phyloP scores from a whole-genome alignment of 208 protist species.

The Trypanosoma boissoni region DNA sequence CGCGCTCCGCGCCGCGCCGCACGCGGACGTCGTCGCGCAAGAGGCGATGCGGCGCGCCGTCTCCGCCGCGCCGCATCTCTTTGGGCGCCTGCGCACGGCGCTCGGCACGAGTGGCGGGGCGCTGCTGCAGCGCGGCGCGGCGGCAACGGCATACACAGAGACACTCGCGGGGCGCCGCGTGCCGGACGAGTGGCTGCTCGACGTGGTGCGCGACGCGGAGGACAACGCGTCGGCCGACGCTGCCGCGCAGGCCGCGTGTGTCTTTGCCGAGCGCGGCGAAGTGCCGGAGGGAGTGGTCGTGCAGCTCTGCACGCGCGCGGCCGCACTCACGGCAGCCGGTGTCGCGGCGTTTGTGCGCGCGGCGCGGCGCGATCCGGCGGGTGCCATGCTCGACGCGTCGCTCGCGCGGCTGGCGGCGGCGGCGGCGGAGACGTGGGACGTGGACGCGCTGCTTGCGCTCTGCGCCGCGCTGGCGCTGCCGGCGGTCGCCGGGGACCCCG shows the following conservation, averaged over 20 bases:
- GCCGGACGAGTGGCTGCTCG: slow-evolving; percentile 30
- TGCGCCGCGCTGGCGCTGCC: slow-evolving; percentile 24
- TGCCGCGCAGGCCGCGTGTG: slow-evolving; percentile 18
- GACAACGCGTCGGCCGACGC: slow-evolving; percentile 9
- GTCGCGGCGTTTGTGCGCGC: slow-evolving; percentile 36
- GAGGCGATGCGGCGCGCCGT: not conserved
- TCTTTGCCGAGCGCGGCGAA: slow-evolving; percentile 23
- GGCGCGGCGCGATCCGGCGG: slow-evolving; percentile 27
- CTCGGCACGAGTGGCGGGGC: no score
- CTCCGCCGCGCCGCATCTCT: not conserved
- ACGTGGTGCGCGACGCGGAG: slow-evolving; percentile 24
- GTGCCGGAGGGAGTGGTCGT: slow-evolving; percentile 27
- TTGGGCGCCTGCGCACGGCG: no score
- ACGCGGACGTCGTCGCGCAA: not conserved
- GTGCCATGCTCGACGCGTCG: no score
- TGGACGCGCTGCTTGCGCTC: slow-evolving; percentile 27
- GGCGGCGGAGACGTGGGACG: slow-evolving; percentile 19
- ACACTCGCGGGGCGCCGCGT: slow-evolving; percentile 12
- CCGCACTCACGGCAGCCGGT: slow-evolving; percentile 17
- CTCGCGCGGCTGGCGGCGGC: slow-evolving; percentile 6
- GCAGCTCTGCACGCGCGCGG: slow-evolving; percentile 14
- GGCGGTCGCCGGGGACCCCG: no score
- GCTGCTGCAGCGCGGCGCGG: no score
- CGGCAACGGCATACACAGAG: slow-evolving; percentile 24
- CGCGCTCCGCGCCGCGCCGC: slow-evolving; percentile 2